Conservation (phyloP, 2,329 filamentous ascomycete species). For the Colletotrichum sp. region DNA sequence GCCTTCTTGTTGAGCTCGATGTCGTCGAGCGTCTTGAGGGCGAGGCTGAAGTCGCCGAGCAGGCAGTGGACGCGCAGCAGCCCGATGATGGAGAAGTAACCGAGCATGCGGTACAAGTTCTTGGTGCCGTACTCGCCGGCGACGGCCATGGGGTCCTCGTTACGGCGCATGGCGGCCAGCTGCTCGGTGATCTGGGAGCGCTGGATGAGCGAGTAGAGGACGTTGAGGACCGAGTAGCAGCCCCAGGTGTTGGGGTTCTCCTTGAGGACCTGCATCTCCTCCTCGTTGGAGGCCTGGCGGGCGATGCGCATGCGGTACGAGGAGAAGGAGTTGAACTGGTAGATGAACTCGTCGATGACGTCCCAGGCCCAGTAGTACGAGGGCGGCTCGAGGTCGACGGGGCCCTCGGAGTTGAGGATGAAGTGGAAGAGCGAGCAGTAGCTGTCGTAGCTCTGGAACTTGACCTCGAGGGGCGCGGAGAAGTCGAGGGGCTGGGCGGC, state of each 20-base stretch:
- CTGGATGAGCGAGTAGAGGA: constrained; percentile 98
- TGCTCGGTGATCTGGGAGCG: constrained; percentile 98
- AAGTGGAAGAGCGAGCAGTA: constrained; percentile 99
- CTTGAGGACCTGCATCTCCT: constrained; percentile 88
- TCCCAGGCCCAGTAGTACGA: constrained; percentile 99
- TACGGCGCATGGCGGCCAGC: constrained; percentile 90
- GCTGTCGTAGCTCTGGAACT: constrained; percentile 98
- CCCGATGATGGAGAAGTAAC: constrained; percentile 99
- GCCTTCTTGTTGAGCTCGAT: constrained; percentile 99
- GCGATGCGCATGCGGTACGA: constrained; percentile 94
- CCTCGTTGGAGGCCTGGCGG: constrained; percentile 81
- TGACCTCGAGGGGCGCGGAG: constrained; percentile 92
- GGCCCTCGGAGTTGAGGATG: constrained; percentile 99
- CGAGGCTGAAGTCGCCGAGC: constrained; percentile 96
- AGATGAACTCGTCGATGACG: constrained; percentile 99
- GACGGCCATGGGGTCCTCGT: constrained; percentile 85
- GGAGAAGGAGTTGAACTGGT: constrained; percentile 99
- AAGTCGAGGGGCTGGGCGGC: constrained; percentile 96
- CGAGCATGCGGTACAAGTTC: constrained; percentile 96
- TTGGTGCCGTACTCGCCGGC: constrained; percentile 95
- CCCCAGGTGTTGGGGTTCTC: constrained; percentile 99
- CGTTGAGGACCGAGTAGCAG: constrained; percentile 98
- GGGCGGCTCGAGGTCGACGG: constrained; percentile 94
- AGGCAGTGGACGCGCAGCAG: constrained; percentile 95
- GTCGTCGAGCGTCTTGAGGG: constrained; percentile 97